Percentiles rank a stretch among this genome's conserved stretches.
These are phyloP conservation scores for Phoma sp. DNA, from an alignment of 2,329 filamentous ascomycete species.

Conservation along the genomic window DNA sequence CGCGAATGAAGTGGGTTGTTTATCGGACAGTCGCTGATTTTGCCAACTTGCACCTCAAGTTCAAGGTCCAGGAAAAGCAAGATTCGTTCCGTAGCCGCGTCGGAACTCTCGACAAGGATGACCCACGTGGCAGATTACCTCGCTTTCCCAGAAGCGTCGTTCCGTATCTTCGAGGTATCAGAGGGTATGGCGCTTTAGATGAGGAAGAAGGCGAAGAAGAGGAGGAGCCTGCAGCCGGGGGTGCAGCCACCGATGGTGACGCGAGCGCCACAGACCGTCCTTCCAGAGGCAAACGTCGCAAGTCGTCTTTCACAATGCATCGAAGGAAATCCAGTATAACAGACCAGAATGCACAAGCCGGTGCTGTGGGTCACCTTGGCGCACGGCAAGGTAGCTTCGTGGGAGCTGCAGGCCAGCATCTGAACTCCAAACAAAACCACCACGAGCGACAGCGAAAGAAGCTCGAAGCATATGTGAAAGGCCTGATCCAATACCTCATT, in stretches of 20 bases:
- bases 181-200: slow-evolving; percentile 63
- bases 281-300: slow-evolving; percentile 58
- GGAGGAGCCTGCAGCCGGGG: slow-evolving; percentile 58
- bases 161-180: slow-evolving; percentile 82
- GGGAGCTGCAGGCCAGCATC: slow-evolving; percentile 43
- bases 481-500: slow-evolving; percentile 95
- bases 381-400: slow-evolving; percentile 49
- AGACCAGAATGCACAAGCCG: slow-evolving; percentile 35
- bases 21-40: slow-evolving; percentile 88
- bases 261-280: slow-evolving; percentile 71
- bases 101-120: slow-evolving; percentile 56
- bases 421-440: slow-evolving; percentile 63
- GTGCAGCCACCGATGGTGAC: slow-evolving; percentile 66
- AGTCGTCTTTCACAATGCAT: slow-evolving; percentile 62
- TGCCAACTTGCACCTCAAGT: slow-evolving; percentile 88
- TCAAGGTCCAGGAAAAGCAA: slow-evolving; percentile 84
- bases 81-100: slow-evolving; percentile 77
- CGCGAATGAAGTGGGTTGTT: slow-evolving; percentile 95
- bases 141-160: slow-evolving; percentile 89
- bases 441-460: slow-evolving; percentile 81
- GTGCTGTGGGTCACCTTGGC: slow-evolving; percentile 30
- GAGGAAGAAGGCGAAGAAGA: slow-evolving; percentile 79
- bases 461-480: slow-evolving; percentile 87
- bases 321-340: slow-evolving; percentile 64
- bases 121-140: slow-evolving; percentile 76